A percentile compares a stretch with the other conserved stretches of the same genome.
These are phyloP conservation scores for Gossypium sturtianum DNA, from an alignment of 345 rosid species.

Conservation along the genomic window DNA sequence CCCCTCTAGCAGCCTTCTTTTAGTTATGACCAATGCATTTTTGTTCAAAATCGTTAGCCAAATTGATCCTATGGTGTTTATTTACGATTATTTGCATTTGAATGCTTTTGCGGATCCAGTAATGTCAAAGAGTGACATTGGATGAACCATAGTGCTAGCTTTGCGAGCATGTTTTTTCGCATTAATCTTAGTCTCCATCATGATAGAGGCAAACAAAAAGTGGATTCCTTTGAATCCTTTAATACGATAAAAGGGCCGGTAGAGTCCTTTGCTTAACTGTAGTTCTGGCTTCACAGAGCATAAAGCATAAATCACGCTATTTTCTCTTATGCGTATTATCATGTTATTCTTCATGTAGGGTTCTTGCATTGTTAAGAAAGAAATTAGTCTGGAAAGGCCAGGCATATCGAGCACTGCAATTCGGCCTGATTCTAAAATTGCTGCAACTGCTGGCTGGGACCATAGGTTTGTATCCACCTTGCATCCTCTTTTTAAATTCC, in stretches of 20 bases:
- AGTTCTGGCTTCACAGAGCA: neutral
- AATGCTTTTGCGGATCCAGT: neutral
- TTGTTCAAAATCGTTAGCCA: neutral
- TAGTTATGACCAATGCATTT: neutral
- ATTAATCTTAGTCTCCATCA: neutral
- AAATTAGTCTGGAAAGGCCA: conserved; percentile 65
- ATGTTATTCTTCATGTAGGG: conserved; percentile 39
- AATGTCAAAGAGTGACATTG: neutral
- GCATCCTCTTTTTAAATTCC: neutral
- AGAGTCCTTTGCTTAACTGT: neutral
- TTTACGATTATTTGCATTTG: neutral
- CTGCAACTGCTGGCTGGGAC: conserved; percentile 98
- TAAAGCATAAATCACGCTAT: neutral
- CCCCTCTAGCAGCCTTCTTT: neutral
- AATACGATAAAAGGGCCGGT: neutral
- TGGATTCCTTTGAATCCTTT: neutral
- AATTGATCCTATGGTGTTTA: neutral
- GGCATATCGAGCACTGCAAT: conserved; percentile 75
- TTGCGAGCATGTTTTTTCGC: neutral
- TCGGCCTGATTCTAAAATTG: conserved; percentile 69
- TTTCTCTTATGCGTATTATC: neutral
- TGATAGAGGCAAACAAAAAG: neutral
- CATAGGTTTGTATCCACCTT: conserved; percentile 50
- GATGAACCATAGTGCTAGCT: neutral
- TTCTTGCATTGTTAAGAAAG: conserved; percentile 62